phyloP scores from a whole-genome alignment of 2,329 filamentous ascomycete genomes.

The Sporothrix protearum region DNA sequence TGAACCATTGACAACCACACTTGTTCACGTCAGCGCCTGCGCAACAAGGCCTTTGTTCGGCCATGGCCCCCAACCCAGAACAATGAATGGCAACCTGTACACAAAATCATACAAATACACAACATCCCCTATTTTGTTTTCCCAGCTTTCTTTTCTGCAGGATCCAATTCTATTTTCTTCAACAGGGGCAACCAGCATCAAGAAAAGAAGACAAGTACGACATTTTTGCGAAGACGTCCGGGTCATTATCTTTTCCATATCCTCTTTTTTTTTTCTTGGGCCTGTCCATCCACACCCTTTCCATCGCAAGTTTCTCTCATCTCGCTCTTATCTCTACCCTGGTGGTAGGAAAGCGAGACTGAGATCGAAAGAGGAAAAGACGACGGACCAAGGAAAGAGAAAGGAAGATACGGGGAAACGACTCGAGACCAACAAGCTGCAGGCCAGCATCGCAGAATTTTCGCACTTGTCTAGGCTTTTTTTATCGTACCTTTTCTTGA shows the following conservation, averaged over 20 bases:
- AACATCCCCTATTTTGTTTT: neutral
- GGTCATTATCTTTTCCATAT: neutral
- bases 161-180: neutral
- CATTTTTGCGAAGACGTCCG: neutral
- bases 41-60: slow-evolving; percentile 1
- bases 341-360: neutral
- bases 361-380: neutral
- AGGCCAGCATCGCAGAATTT: neutral
- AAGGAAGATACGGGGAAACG: neutral
- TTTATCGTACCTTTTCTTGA: neutral
- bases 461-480: neutral
- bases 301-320: neutral
- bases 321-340: slow-evolving; percentile 9
- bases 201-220: slow-evolving; percentile 3
- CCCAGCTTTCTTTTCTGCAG: neutral
- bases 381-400: neutral
- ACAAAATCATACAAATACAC: neutral
- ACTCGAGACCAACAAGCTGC: neutral
- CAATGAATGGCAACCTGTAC: neutral
- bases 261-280: neutral
- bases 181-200: neutral
- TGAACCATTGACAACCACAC: neutral
- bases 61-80: neutral
- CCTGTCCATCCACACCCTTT: neutral
- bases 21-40: neutral